Evolutionary conservation across 805 yeast species (phyloP).

Genomic region (Schwanniomyces occidentalis): DNA sequence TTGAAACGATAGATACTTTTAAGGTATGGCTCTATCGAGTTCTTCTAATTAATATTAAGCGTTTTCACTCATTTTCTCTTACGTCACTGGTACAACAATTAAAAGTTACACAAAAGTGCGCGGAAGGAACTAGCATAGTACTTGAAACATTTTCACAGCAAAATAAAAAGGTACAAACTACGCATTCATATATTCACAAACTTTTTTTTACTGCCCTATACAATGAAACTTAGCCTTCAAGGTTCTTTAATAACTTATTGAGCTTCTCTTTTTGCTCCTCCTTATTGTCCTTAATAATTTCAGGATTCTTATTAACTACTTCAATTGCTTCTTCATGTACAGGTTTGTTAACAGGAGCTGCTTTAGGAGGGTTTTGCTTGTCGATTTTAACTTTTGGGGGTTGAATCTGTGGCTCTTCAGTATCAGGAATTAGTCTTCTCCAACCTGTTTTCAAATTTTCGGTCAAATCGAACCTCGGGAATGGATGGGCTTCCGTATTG

Average conservation of each 20-base stretch:
- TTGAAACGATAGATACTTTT: too few species aligned
- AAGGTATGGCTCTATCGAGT: too few species aligned
- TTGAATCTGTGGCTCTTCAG: slow-evolving; percentile 15
- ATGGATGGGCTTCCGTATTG: slow-evolving; percentile 93
- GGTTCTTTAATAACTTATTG: slow-evolving; percentile 16
- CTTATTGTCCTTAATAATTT: slow-evolving; percentile 24
- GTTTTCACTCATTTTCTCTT: too few species aligned
- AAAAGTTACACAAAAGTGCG: too few species aligned
- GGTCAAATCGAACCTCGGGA: slow-evolving; percentile 66
- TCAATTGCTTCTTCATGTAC: slow-evolving; percentile 35
- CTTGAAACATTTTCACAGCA: too few species aligned
- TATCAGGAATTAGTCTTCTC: slow-evolving; percentile 39
- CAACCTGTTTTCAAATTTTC: slow-evolving; percentile 62
- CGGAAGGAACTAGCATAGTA: too few species aligned
- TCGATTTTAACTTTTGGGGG: slow-evolving; percentile 16
- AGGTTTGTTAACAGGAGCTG: slow-evolving; percentile 43
- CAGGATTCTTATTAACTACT: slow-evolving; percentile 36
- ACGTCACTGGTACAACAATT: too few species aligned
- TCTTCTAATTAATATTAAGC: too few species aligned
- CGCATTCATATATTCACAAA: too few species aligned
- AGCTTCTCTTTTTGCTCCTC: slow-evolving; percentile 27
- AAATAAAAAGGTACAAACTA: too few species aligned
- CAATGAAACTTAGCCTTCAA: slow-evolving; percentile 1
- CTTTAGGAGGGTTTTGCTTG: slow-evolving; percentile 36
- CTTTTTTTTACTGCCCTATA: too few species aligned